A percentile compares a stretch with the other conserved stretches of the same genome.
These are phyloP conservation scores for Pseudogymnoascus sp. DNA, from an alignment of 2,329 filamentous ascomycete species.

Conservation along the genomic window DNA sequence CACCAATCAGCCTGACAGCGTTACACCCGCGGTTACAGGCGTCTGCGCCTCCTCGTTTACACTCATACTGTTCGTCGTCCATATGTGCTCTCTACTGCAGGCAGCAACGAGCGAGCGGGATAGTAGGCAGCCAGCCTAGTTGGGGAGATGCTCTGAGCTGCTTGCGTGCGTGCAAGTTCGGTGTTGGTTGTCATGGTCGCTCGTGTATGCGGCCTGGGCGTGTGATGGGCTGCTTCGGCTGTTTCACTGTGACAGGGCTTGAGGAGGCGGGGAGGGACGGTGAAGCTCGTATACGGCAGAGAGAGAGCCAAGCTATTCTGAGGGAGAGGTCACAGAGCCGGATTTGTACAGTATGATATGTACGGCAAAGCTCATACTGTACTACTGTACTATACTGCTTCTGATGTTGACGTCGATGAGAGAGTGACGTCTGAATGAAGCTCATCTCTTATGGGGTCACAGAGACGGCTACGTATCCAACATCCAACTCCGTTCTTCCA, in stretches of 20 bases:
- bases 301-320: not conserved
- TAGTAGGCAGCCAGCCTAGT: not conserved
- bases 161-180: not conserved
- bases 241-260: not conserved
- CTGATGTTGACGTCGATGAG: not conserved
- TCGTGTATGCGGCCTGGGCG: constrained; percentile 3
- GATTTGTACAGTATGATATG: not conserved
- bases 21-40: constrained; percentile 7
- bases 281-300: not conserved
- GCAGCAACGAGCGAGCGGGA: not conserved
- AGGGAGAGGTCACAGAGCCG: not conserved
- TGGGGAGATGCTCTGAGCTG: not conserved
- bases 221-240: constrained; percentile 2
- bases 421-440: not conserved
- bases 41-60: constrained; percentile 4
- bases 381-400: not conserved
- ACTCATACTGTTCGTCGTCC: not conserved
- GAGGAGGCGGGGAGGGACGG: not conserved
- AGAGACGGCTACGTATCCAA: constrained; percentile 1
- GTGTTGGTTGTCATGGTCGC: not conserved
- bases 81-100: not conserved
- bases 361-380: not conserved
- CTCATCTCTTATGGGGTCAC: not conserved
- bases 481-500: not conserved
- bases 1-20: not conserved